A percentile compares a stretch with the other conserved stretches of the same genome.
Evolutionary conservation across 805 yeast genomes (phyloP).

Genomic region (Metschnikowia aberdeeniae): DNA sequence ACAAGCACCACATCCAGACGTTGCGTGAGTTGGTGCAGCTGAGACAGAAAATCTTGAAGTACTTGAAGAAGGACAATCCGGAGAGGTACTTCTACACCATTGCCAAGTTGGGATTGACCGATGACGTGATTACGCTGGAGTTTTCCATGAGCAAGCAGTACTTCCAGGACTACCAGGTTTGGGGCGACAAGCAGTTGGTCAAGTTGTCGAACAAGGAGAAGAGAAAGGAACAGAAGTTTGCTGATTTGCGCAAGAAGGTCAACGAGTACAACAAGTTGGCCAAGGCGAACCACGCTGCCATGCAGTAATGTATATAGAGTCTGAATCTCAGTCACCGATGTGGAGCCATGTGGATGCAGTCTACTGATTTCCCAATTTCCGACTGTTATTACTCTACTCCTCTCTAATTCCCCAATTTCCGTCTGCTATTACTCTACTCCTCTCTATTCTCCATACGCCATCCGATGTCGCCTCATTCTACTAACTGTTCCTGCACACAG

Average conservation of each 20-base stretch:
- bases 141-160: constrained; percentile 76
- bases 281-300: constrained; percentile 28
- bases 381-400: too few relatives aligned
- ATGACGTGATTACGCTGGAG: constrained; percentile 71
- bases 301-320: constrained; percentile 12
- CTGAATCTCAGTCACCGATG: background rate
- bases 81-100: constrained; percentile 81
- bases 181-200: constrained; percentile 69
- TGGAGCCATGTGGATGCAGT: too few relatives aligned
- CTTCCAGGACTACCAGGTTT: constrained; percentile 72
- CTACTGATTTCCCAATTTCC: too few relatives aligned
- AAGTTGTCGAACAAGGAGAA: constrained; percentile 39
- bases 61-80: constrained; percentile 76
- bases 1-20: constrained; percentile 60
- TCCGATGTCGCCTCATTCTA: too few relatives aligned
- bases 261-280: constrained; percentile 37
- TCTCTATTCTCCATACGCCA: too few relatives aligned
- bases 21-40: constrained; percentile 84
- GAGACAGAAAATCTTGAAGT: constrained; percentile 78
- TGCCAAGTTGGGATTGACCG: constrained; percentile 83
- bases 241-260: constrained; percentile 38
- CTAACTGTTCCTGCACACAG: background rate
- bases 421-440: too few relatives aligned
- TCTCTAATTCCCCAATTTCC: too few relatives aligned
- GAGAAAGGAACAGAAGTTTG: constrained; percentile 26